Evolutionary conservation across 768 basidiomycete genomes (phyloP), one percentile per base, ranked within the genome.

Genomic region (Mrakia gelida): DNA sequence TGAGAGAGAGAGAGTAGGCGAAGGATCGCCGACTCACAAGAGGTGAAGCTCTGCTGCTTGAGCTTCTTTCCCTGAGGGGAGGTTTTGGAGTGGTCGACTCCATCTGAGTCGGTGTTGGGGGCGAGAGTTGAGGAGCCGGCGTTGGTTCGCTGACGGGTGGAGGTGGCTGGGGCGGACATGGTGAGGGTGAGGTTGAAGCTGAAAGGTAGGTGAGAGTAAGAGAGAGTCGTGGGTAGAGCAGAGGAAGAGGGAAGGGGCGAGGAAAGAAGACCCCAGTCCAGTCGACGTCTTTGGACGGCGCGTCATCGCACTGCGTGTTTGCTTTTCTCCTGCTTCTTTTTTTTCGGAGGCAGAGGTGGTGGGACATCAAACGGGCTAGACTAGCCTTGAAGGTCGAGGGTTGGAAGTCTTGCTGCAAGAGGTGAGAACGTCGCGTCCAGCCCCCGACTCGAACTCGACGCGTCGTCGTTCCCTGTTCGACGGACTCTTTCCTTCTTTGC

Each of bases 111-210:
- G 28, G 41, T 45, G 23, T 21, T 21, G 3, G 38, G 28, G 38
- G 38, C 23, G 26, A 38, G 34, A 45, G 41, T 10, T 8, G 70
- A 52, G 23, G 49, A n/a, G n/a, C n/a, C 21, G 21, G 75, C 30
- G 43, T 54, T 70, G n/a, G 70, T 71, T n/a, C 76, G 70, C 28
- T 72, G 76, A n/a, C 76, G 76, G 26, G 76, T 77, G 56, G 76
- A 41, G 41, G 32, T 30, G 28, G 71, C 76, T 28, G 54, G 54
- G 13, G 73, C 32, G 43, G 76, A 77, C 75, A 75, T 75, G 28
- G 32, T 30, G 49, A 8, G 38, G 11, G 67, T 41, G 67, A 8
- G 23, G 41, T 26, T 34, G 67, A 38, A 26, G 32, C 16, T 16
- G 32, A 67, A 11, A 38, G 65, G 32, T 38, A 38, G 32, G 15